phyloP scores from a whole-genome alignment of 2,329 filamentous ascomycete species.

The Xylaria sp. region DNA sequence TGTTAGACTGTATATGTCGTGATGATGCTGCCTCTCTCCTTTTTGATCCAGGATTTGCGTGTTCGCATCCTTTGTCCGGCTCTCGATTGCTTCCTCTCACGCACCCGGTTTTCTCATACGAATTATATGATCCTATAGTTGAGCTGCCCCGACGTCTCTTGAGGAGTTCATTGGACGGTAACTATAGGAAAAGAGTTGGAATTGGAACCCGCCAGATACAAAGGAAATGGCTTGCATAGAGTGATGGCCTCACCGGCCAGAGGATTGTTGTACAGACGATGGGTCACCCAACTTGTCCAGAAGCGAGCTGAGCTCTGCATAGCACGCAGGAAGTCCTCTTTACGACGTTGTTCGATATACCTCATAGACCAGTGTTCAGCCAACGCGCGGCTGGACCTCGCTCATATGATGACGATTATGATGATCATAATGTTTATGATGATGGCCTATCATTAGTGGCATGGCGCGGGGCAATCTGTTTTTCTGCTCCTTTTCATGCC shows the following conservation, averaged over 20 bases:
- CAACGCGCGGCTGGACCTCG: constrained; percentile 33
- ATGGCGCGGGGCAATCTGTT: constrained; percentile 21
- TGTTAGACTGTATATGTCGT: constrained; percentile 7
- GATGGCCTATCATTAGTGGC: constrained; percentile 38
- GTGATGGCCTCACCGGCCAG: constrained; percentile 44
- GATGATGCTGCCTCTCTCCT: not conserved
- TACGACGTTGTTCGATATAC: constrained; percentile 41
- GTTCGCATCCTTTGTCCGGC: not conserved
- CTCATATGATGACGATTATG: constrained; percentile 37
- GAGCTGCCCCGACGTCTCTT: constrained; percentile 8
- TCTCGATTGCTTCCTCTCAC: constrained; percentile 1
- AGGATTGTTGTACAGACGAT: constrained; percentile 36
- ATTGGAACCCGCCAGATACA: constrained; percentile 33
- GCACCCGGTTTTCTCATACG: constrained; percentile 16
- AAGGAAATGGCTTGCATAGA: constrained; percentile 45
- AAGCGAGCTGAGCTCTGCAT: constrained; percentile 32
- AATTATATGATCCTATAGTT: constrained; percentile 34
- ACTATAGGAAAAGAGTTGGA: constrained; percentile 18
- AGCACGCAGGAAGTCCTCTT: constrained; percentile 27
- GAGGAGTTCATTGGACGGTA: constrained; percentile 6
- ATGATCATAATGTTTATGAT: constrained; percentile 39
- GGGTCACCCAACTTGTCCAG: constrained; percentile 37
- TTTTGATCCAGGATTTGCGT: not conserved
- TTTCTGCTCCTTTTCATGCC: constrained; percentile 10
- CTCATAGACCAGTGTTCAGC: constrained; percentile 41